Evolutionary conservation across 352 stramenopile genomes (phyloP), one percentile per base, ranked within the genome.

Genomic region (Phytophthora quininea): DNA sequence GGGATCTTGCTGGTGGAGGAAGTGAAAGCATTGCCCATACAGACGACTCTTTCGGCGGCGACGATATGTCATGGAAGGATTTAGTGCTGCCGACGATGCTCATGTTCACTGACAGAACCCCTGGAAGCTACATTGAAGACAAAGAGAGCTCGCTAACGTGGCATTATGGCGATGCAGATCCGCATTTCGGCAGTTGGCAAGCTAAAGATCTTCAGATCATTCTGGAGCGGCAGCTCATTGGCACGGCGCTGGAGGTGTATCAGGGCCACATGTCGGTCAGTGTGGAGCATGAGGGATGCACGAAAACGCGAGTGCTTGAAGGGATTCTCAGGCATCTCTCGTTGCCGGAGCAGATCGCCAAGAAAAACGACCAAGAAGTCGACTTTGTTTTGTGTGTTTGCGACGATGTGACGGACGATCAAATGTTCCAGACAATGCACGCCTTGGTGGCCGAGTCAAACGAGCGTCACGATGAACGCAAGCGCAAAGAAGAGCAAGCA

Each of bases 371-470:
- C 51, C 68, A 83, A 30, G 84, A 93, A 40, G 84, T 97, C 30
- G 90, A 97, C 58, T 97, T 97, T 69, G 79, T 97, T 14, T 54
- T 97, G 7, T 96, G 89, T 42, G 89, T 97, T 38, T 94, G 90
- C 58, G 90, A 97, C 62, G 90, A 97, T 56, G 79, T 88, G 31
- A 94, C 82, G 1, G 90, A 97, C 56, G 89, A 97, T 58, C 89
- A 97, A 76, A 96, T 97, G 89, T 97, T 96, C 67, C 84, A 95
- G 67, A 94, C 84, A 27, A 65, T 97, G 48, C 91, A 93, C 51
- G 77, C 83, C 29, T 69, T 96, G n/a, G 67, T 90, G 29, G 69
- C 69, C 1, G 88, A 95, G 40, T 93, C 88, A 3, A 91, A 88
- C 38, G 82, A 93, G 63, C 81, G 84, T 24, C 80, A 91, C 33